Base-by-base conservation (phyloP, 1,284 basidiomycete species). In the Trichosporon sp. region DNA sequence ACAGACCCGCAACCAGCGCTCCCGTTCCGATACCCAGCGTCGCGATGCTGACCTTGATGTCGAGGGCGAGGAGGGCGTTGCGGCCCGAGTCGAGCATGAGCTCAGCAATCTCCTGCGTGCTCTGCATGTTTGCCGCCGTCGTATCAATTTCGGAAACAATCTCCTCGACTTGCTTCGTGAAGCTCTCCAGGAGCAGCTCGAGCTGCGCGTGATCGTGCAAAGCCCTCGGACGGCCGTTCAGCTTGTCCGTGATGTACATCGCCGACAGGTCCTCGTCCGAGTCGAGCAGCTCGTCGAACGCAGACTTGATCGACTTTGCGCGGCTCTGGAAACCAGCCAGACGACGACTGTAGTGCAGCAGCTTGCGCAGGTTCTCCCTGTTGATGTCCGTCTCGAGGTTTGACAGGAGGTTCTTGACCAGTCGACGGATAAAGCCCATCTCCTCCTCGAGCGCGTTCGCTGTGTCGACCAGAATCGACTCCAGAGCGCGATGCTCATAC, bases 71-170 rank as follows among this genome's bases (percentile, higher is more conserved):
- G 12, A 99, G 87, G 2, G 92, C 90, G 81, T 99, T 99, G 65
- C 96, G 91, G 85, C 97, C 97, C 70, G 94, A 93, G 83, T 99
- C 96, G 64, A 99, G 88, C 79, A 98, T 96, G 70, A 99, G 88
- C 83, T 99, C 96, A 5, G 97, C 94, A 67, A 98, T 96, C 83
- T 98, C 96, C 85, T 98, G 95, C 0, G 96, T 98, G 16, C 93
- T 94, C 85, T 93, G 91, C 69, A 98, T 93, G 80, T 97, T 97
- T 70, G 87, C 88, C 93, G 93, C 90, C 1, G 92, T 94, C 73
- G 89, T 93, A 79, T 94, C 92, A 1, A 93, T 91, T 83, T 97
- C 95, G 76, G 91, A 94, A 4, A 95, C 93, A 71, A 97, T 93
- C 85, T 97, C 95, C 82, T 97, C 95, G 0, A 95, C 93, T 81